These are phyloP conservation scores for Limnanthes douglasii DNA, from an alignment of 345 rosid species.

Conservation along the genomic window DNA sequence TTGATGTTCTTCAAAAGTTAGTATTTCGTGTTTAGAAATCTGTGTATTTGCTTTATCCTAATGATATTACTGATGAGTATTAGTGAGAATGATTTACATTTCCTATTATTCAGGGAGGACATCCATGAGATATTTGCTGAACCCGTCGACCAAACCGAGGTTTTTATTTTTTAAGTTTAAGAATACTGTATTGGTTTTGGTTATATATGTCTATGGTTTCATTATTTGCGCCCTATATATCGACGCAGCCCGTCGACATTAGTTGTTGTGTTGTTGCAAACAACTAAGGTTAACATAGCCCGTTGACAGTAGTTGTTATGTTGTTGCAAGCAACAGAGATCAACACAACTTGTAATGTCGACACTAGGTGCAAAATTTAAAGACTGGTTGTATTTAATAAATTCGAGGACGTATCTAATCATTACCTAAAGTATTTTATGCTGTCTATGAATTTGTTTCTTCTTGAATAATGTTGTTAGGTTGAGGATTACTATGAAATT, in stretches of 20 bases:
- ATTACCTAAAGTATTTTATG: not conserved
- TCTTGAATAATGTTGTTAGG: too few species aligned
- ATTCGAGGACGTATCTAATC: too few species aligned
- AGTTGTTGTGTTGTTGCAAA: too few species aligned
- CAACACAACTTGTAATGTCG: too few species aligned
- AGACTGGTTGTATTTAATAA: too few species aligned
- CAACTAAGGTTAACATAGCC: too few species aligned
- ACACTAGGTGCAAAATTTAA: too few species aligned
- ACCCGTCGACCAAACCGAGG: conserved; percentile 48
- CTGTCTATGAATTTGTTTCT: not conserved
- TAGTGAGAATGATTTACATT: not conserved
- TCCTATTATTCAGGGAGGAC: conserved; percentile 30
- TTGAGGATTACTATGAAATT: conserved; percentile 40
- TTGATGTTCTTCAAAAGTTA: conserved; percentile 50
- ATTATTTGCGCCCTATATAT: too few species aligned
- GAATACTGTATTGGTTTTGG: not conserved
- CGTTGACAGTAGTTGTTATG: too few species aligned
- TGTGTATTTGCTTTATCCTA: not conserved
- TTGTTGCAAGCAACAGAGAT: too few species aligned
- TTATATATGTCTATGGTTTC: too few species aligned
- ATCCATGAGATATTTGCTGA: conserved; percentile 47
- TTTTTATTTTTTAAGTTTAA: conserved; percentile 6
- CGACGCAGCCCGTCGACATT: too few species aligned
- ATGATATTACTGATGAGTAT: not conserved
- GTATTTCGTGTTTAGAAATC: not conserved